phyloP scores from a whole-genome alignment of 352 stramenopile genomes.

The Globisporangium parvum region DNA sequence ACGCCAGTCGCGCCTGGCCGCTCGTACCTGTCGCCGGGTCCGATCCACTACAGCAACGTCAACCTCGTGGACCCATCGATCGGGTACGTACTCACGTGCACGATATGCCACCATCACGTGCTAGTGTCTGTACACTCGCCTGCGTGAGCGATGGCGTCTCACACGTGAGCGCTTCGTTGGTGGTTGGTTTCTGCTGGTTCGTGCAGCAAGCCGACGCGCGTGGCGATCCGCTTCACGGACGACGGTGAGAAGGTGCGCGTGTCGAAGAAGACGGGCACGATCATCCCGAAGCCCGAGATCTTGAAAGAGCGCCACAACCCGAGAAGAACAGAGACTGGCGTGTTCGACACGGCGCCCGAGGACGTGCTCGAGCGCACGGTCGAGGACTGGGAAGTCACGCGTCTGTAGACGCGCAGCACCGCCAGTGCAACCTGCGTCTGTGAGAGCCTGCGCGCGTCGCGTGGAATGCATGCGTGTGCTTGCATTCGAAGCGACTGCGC shows the following conservation, averaged over 20 bases:
- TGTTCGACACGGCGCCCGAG: constrained; percentile 73
- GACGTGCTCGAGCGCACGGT: constrained; percentile 79
- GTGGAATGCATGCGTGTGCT: too few species aligned
- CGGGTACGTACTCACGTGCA: constrained; percentile 18
- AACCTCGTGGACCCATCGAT: constrained; percentile 81
- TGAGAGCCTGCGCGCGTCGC: too few species aligned
- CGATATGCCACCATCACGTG: neutral
- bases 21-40: constrained; percentile 74
- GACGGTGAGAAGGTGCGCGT: constrained; percentile 94
- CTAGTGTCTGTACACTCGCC: too few species aligned
- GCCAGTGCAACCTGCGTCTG: neutral
- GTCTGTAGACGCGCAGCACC: constrained; percentile 31
- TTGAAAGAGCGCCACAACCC: constrained; percentile 85
- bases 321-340: constrained; percentile 76
- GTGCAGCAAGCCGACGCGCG: constrained; percentile 58
- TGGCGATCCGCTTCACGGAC: constrained; percentile 84
- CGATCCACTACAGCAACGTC: constrained; percentile 87
- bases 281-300: constrained; percentile 93
- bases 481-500: too few species aligned
- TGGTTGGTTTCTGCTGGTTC: neutral
- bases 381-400: constrained; percentile 68
- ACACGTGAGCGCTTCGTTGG: neutral
- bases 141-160: neutral
- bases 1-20: constrained; percentile 59
- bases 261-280: constrained; percentile 92